Evolutionary conservation across 73 alveolate species (phyloP).

Genomic region (Paramecium tetraurelia): DNA sequence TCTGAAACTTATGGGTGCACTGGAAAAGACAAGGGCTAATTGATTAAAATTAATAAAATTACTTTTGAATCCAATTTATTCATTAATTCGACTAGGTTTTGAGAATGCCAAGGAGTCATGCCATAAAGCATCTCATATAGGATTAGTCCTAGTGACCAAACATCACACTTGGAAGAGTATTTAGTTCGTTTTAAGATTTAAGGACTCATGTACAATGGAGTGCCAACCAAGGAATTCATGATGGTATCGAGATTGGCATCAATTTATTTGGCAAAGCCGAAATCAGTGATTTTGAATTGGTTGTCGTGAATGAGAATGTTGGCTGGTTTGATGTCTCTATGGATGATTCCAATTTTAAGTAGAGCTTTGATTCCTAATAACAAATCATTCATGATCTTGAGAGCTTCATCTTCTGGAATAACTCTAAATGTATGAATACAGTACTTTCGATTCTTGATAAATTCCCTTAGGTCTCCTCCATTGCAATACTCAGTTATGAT

Average conservation of each 20-base stretch:
- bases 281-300: slow-evolving; percentile 38
- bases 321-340: slow-evolving; percentile 62
- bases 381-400: slow-evolving; percentile 10
- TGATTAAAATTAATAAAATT: not conserved
- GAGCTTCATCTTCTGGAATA: slow-evolving; percentile 48
- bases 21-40: not conserved
- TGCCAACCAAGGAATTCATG: slow-evolving; percentile 62
- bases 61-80: slow-evolving; percentile 3
- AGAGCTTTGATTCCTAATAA: slow-evolving; percentile 28
- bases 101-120: slow-evolving; percentile 61
- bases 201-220: slow-evolving; percentile 65
- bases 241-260: slow-evolving; percentile 42
- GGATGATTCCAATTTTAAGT: slow-evolving; percentile 50
- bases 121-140: slow-evolving; percentile 61
- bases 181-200: slow-evolving; percentile 47
- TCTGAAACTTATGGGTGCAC: not conserved
- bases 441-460: slow-evolving; percentile 19
- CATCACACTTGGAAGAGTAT: slow-evolving; percentile 56
- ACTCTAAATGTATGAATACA: not conserved
- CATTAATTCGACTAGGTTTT: slow-evolving; percentile 16
- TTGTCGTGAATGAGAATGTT: slow-evolving; percentile 48
- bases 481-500: slow-evolving; percentile 56
- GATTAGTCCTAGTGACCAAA: slow-evolving; percentile 63
- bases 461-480: slow-evolving; percentile 57
- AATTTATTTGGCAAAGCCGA: slow-evolving; percentile 57